Percentiles rank a stretch among this genome's conserved stretches.
phyloP scores from a whole-genome alignment of 768 basidiomycete genomes.

The Melanogaster broomeanus region DNA sequence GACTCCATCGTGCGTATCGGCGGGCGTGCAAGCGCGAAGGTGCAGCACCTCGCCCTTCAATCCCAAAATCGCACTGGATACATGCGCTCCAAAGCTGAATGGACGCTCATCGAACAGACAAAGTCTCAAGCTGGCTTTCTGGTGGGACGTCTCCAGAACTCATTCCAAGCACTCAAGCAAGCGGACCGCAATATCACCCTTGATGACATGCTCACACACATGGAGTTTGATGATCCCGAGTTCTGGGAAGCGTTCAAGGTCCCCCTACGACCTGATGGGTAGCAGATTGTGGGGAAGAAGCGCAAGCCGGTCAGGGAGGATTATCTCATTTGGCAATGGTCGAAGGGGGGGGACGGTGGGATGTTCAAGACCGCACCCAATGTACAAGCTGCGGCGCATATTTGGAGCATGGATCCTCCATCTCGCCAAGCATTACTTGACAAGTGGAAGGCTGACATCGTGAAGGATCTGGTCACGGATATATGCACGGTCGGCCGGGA shows the following conservation, averaged over 20 bases:
- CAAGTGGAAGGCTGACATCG: slow-evolving; percentile 41
- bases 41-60: slow-evolving; percentile 47
- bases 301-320: slow-evolving; percentile 36
- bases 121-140: slow-evolving; percentile 25
- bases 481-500: slow-evolving; percentile 35
- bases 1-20: slow-evolving; percentile 55
- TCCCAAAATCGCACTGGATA: slow-evolving; percentile 34
- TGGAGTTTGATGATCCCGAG: slow-evolving; percentile 53
- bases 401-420: slow-evolving; percentile 41
- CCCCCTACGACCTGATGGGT: slow-evolving; percentile 45
- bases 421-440: slow-evolving; percentile 28
- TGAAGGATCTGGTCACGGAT: slow-evolving; percentile 34
- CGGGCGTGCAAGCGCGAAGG: slow-evolving; percentile 53
- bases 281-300: slow-evolving; percentile 41
- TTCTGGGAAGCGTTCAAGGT: slow-evolving; percentile 49
- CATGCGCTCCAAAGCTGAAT: slow-evolving; percentile 35
- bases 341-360: slow-evolving; percentile 45
- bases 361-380: slow-evolving; percentile 31
- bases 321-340: slow-evolving; percentile 55
- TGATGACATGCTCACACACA: slow-evolving; percentile 40
- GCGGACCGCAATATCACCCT: slow-evolving; percentile 12
- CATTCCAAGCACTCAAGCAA: slow-evolving; percentile 32
- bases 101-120: slow-evolving; percentile 42
- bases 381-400: slow-evolving; percentile 19
- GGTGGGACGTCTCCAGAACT: slow-evolving; percentile 23